phyloP scores from a whole-genome alignment of 176 grass and related monocot genomes.

The Triticum monococcum region DNA sequence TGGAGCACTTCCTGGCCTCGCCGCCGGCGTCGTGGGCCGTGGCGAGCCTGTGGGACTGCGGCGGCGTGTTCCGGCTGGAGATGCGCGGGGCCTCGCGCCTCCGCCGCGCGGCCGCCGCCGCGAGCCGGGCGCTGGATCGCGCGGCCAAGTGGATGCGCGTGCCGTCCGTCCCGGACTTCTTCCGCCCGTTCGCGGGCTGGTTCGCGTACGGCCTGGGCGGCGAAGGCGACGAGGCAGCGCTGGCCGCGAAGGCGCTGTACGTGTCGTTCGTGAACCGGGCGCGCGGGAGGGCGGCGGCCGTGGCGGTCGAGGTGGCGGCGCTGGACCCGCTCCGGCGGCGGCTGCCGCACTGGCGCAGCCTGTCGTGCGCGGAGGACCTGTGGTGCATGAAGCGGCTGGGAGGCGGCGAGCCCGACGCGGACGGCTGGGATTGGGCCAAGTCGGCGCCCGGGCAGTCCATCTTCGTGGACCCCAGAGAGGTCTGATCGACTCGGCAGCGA shows the following conservation, averaged over 20 bases:
- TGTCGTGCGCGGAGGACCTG: constrained; percentile 78
- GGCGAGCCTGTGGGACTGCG: constrained; percentile 80
- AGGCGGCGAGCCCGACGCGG: constrained; percentile 31
- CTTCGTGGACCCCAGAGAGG: constrained; percentile 92
- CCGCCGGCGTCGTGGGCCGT: constrained; percentile 83
- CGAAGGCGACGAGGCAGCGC: constrained; percentile 35
- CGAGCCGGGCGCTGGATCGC: constrained; percentile 58
- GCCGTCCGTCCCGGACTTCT: constrained; percentile 77
- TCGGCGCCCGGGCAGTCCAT: constrained; percentile 57
- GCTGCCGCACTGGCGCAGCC: constrained; percentile 73
- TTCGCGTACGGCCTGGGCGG: constrained; percentile 90
- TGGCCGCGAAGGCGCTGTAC: constrained; percentile 50
- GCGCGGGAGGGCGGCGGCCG: constrained; percentile 49
- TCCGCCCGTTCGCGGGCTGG: constrained; percentile 65
- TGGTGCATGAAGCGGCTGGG: constrained; percentile 87
- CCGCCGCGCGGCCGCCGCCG: constrained; percentile 42
- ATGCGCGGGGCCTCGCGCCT: constrained; percentile 62
- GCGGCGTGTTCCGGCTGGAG: constrained; percentile 82
- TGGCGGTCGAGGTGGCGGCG: constrained; percentile 67
- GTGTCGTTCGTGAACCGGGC: constrained; percentile 62
- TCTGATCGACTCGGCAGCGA: constrained; percentile 36
- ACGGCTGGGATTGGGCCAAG: constrained; percentile 73
- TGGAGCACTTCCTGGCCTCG: constrained; percentile 47
- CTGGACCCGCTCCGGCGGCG: constrained; percentile 57
- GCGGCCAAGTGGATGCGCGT: constrained; percentile 66